These are phyloP conservation scores for Penicillium digitatum DNA, from an alignment of 2,329 filamentous ascomycete genomes.

Conservation along the genomic window DNA sequence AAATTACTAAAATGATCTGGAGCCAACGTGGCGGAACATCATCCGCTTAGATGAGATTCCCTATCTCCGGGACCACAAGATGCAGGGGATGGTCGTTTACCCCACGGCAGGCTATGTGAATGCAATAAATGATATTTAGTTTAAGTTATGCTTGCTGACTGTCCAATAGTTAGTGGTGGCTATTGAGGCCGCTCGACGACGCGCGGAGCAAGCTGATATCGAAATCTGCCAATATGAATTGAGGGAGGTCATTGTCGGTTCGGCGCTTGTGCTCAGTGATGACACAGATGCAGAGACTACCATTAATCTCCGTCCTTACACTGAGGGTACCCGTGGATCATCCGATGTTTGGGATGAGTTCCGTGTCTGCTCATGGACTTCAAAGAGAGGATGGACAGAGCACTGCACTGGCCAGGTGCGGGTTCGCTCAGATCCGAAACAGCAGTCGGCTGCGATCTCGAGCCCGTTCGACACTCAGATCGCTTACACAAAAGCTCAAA, in stretches of 20 bases:
- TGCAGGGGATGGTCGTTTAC: conserved; percentile 31
- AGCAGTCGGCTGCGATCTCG: conserved; percentile 14
- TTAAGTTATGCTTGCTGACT: neutral
- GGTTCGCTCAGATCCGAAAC: conserved; percentile 16
- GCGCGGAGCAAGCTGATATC: conserved; percentile 24
- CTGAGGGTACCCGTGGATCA: conserved; percentile 40
- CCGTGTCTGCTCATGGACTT: conserved; percentile 26
- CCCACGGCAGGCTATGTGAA: conserved; percentile 26
- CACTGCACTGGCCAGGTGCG: conserved; percentile 30
- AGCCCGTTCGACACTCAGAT: conserved; percentile 13
- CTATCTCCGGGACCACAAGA: conserved; percentile 30
- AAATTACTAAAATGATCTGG: conserved; percentile 25
- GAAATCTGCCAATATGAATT: conserved; percentile 46
- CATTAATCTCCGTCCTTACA: conserved; percentile 41
- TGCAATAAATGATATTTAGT: neutral
- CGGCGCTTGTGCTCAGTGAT: conserved; percentile 49
- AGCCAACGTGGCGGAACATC: conserved; percentile 29
- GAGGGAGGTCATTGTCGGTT: conserved; percentile 46
- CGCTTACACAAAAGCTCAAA: conserved; percentile 11
- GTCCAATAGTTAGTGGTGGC: conserved; percentile 27
- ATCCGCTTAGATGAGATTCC: conserved; percentile 24
- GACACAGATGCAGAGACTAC: conserved; percentile 50
- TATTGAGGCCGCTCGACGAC: conserved; percentile 33
- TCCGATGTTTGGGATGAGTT: conserved; percentile 29
- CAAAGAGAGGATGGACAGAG: conserved; percentile 26